Conservation (phyloP, 192 early-diverging fungal species). For the Entomortierella beljakovae region DNA sequence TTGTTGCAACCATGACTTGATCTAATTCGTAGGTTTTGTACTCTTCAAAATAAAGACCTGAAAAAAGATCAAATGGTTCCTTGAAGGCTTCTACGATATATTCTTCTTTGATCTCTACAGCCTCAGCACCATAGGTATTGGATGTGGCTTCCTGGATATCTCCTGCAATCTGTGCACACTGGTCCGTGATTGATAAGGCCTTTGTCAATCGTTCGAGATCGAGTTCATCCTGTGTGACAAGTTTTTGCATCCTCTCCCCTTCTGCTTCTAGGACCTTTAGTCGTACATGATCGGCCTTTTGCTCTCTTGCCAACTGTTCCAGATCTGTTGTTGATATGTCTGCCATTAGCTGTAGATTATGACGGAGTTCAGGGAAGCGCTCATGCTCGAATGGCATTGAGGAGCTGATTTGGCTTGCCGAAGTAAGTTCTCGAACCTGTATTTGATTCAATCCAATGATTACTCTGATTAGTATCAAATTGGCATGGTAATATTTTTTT, state of each 20-base stretch:
- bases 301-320: constrained; percentile 68
- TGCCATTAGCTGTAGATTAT: constrained; percentile 80
- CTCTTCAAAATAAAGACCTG: constrained; percentile 67
- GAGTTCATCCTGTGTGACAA: constrained; percentile 52
- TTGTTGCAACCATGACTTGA: constrained; percentile 65
- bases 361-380: constrained; percentile 79
- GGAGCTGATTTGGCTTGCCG: constrained; percentile 61
- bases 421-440: constrained; percentile 60
- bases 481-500: no score
- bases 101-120: constrained; percentile 42
- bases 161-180: constrained; percentile 54
- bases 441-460: background rate
- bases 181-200: constrained; percentile 57
- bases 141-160: constrained; percentile 39
- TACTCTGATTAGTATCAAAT: no score
- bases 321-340: constrained; percentile 79
- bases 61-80: constrained; percentile 66
- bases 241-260: constrained; percentile 40
- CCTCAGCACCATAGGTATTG: constrained; percentile 34
- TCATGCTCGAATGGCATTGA: constrained; percentile 62
- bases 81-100: constrained; percentile 60
- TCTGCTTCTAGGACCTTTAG: constrained; percentile 57
- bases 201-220: constrained; percentile 59
- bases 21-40: constrained; percentile 73
- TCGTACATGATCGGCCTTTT: constrained; percentile 61